Evolutionary conservation across 805 yeast species (phyloP).

Genomic region (Ogataea parapolymorpha): DNA sequence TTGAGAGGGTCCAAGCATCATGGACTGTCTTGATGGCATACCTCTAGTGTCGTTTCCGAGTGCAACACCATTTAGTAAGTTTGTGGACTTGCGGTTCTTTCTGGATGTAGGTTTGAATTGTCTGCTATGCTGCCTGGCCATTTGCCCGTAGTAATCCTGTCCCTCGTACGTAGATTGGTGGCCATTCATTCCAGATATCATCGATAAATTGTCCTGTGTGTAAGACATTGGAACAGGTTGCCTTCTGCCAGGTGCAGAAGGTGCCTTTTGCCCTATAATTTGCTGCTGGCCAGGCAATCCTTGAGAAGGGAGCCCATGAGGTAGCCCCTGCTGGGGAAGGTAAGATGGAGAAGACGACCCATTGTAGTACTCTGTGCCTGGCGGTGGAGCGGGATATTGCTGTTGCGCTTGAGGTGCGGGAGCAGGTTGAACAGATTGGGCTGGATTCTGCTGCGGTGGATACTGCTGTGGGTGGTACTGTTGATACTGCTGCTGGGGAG

Average conservation of each 20-base stretch:
- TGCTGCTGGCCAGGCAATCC: slow-evolving; percentile 32
- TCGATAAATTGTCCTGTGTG: slow-evolving; percentile 24
- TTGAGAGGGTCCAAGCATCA: slow-evolving; percentile 24
- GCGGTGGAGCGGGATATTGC: not conserved
- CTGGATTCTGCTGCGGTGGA: not conserved
- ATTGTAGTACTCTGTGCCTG: slow-evolving; percentile 9
- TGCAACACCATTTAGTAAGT: slow-evolving; percentile 27
- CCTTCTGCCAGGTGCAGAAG: slow-evolving; percentile 22
- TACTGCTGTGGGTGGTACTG: not conserved
- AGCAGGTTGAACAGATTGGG: not conserved
- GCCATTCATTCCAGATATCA: slow-evolving; percentile 20
- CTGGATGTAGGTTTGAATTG: slow-evolving; percentile 42
- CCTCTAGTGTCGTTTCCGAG: slow-evolving; percentile 29
- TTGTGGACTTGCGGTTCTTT: slow-evolving; percentile 42
- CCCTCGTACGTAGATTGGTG: slow-evolving; percentile 16
- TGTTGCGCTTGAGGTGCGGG: not conserved
- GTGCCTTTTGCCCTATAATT: slow-evolving; percentile 24
- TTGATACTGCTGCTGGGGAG: slow-evolving; percentile 6
- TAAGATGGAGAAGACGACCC: slow-evolving; percentile 30
- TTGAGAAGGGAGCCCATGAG: slow-evolving; percentile 35
- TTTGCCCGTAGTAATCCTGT: slow-evolving; percentile 19
- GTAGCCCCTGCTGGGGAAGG: slow-evolving; percentile 29
- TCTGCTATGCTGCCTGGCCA: slow-evolving; percentile 20
- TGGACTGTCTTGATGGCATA: slow-evolving; percentile 29
- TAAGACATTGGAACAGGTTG: slow-evolving; percentile 26